A percentile compares a stretch with the other conserved stretches of the same genome.
Evolutionary conservation across 257 asterid genomes (phyloP).

Genomic region (Euphrasia confusa): DNA sequence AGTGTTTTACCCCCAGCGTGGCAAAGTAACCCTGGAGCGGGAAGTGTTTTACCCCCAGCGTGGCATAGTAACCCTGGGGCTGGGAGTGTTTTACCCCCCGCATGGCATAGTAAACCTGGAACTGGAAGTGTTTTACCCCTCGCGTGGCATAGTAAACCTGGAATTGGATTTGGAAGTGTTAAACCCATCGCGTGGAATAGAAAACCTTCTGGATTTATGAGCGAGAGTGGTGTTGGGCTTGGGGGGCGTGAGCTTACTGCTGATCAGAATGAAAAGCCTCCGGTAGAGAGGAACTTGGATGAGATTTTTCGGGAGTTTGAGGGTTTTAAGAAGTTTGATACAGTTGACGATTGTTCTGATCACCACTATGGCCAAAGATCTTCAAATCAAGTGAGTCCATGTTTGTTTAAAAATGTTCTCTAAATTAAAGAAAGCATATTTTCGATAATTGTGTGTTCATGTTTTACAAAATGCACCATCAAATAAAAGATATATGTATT

Average conservation of each 20-base stretch:
- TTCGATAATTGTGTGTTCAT: background rate
- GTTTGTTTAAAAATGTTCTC: background rate
- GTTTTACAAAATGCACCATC: background rate
- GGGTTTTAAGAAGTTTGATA: slow-evolving; percentile 62
- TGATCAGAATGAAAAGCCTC: slow-evolving; percentile 26
- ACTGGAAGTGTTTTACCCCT: slow-evolving; percentile 4
- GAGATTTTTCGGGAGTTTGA: slow-evolving; percentile 39
- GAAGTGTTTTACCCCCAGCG: slow-evolving; percentile 7
- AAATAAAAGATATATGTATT: no score
- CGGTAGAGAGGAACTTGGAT: slow-evolving; percentile 33
- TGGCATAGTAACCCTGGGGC: slow-evolving; percentile 24
- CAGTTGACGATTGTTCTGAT: slow-evolving; percentile 68
- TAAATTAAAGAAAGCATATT: background rate
- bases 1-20: no score
- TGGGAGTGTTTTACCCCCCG: slow-evolving; percentile 19
- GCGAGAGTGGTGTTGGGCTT: slow-evolving; percentile 25
- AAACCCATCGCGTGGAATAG: slow-evolving; percentile 16
- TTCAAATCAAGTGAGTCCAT: slow-evolving; percentile 39
- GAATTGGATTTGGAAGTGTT: slow-evolving; percentile 21
- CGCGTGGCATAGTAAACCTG: slow-evolving; percentile 12
- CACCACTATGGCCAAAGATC: slow-evolving; percentile 46
- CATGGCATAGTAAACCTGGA: no score
- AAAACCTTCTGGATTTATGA: background rate
- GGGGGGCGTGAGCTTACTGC: slow-evolving; percentile 24
- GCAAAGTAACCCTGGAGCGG: background rate